phyloP scores from a whole-genome alignment of 2,329 filamentous ascomycete genomes.

The Fusarium ambrosium region DNA sequence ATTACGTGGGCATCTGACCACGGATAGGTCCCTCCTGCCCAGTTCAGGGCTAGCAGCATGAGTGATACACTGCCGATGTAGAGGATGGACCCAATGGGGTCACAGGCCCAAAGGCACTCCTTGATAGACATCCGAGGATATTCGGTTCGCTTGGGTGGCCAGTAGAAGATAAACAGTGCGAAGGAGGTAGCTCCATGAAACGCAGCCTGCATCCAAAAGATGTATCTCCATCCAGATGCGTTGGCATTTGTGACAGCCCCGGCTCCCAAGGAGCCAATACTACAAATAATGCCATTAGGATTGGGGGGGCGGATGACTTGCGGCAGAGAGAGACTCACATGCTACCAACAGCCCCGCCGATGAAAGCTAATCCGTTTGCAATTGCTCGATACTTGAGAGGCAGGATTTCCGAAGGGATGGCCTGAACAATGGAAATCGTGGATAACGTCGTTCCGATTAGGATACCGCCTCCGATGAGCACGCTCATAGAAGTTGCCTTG shows the following conservation, averaged over 20 bases:
- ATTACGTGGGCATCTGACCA: conserved; percentile 14
- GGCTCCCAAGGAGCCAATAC: conserved; percentile 14
- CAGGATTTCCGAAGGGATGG: conserved; percentile 18
- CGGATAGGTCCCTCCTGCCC: conserved; percentile 7
- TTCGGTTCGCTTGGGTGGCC: conserved; percentile 16
- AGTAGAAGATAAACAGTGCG: conserved; percentile 10
- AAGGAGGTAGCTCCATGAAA: conserved; percentile 13
- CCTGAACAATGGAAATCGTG: conserved; percentile 12
- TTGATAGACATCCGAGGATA: conserved; percentile 6
- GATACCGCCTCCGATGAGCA: conserved; percentile 12
- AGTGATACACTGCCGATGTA: conserved; percentile 12
- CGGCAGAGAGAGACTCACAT: conserved; percentile 4
- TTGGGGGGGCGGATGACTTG: not conserved
- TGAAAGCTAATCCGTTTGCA: conserved; percentile 15
- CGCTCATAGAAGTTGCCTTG: conserved; percentile 14
- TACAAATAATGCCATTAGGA: not conserved
- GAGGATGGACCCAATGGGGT: conserved; percentile 17
- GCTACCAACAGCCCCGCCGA: conserved; percentile 11
- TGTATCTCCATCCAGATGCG: conserved; percentile 17
- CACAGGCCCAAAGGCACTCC: conserved; percentile 9
- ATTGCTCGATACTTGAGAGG: conserved; percentile 18
- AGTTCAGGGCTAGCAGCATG: conserved; percentile 16
- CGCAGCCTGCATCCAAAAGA: conserved; percentile 17
- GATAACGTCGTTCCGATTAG: conserved; percentile 13
- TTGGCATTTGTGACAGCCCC: conserved; percentile 11